Percentiles rank a stretch among this genome's conserved stretches.
Evolutionary conservation across 2,329 filamentous ascomycete species (phyloP).

Genomic region (Periconia digitata): DNA sequence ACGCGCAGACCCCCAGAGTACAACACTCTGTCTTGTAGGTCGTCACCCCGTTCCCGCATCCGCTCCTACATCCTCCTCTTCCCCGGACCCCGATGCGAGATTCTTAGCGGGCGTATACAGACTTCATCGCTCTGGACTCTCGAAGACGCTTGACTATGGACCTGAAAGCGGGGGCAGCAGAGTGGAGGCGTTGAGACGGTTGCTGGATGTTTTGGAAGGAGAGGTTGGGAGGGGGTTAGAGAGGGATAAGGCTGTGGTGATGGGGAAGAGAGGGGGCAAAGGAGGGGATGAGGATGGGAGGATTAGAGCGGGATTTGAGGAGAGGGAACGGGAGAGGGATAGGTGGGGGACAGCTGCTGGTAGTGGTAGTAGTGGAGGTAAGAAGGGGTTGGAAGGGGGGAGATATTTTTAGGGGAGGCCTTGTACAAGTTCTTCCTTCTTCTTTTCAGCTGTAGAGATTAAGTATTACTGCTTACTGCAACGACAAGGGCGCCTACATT

Average conservation of each 20-base stretch:
- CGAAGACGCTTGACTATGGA: constrained; percentile 16
- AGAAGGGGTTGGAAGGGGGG: no score
- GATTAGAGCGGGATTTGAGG: not conserved
- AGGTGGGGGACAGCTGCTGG: not conserved
- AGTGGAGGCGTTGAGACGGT: constrained; percentile 13
- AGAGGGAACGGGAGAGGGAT: not conserved
- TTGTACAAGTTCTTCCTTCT: no score
- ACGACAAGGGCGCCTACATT: no score
- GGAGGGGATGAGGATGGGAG: constrained; percentile 9
- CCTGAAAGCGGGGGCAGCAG: constrained; percentile 16
- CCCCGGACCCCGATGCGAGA: no score
- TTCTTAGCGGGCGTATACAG: constrained; percentile 19
- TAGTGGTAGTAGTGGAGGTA: no score
- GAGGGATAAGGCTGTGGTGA: constrained; percentile 3
- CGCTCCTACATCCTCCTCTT: not conserved
- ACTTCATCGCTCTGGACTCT: constrained; percentile 11
- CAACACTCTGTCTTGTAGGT: constrained; percentile 14
- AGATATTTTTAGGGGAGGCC: no score
- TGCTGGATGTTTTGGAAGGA: constrained; percentile 15
- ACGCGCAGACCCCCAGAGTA: constrained; percentile 2
- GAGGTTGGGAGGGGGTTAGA: constrained; percentile 8
- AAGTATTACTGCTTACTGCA: no score
- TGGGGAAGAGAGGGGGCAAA: no score
- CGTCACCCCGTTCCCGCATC: constrained; percentile 9
- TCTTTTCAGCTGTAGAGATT: no score